phyloP scores from a whole-genome alignment of 371 early-diverging fungal genomes.

The Mortierella sp. region DNA sequence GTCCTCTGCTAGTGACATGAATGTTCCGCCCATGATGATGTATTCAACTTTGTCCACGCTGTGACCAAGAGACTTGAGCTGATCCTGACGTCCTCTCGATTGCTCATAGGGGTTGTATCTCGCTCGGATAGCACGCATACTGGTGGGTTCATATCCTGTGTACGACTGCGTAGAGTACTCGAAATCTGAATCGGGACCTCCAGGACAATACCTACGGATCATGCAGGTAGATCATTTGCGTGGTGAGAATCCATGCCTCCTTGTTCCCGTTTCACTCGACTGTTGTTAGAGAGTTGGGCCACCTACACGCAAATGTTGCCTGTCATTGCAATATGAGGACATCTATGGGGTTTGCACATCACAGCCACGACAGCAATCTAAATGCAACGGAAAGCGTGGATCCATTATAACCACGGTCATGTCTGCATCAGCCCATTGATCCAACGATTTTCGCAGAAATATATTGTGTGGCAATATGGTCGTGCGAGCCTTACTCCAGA shows the following conservation, averaged over 20 bases:
- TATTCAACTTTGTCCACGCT: slow-evolving; percentile 97
- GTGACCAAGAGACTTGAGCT: slow-evolving; percentile 97
- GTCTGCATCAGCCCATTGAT: too few relatives aligned
- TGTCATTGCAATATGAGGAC: slow-evolving; percentile 99
- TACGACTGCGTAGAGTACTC: slow-evolving; percentile 99
- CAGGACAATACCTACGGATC: slow-evolving; percentile 93
- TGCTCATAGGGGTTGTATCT: slow-evolving; percentile 99
- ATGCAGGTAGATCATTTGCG: not conserved
- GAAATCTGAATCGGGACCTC: slow-evolving; percentile 99
- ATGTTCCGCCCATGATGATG: slow-evolving; percentile 99
- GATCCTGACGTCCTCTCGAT: slow-evolving; percentile 95
- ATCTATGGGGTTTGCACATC: slow-evolving; percentile 99
- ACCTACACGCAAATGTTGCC: slow-evolving; percentile 99
- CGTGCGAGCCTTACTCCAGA: slow-evolving; percentile 90
- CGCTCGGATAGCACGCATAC: slow-evolving; percentile 99
- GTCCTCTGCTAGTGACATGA: slow-evolving; percentile 97
- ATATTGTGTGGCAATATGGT: too few relatives aligned
- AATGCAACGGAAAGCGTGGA: too few relatives aligned
- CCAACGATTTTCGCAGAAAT: too few relatives aligned
- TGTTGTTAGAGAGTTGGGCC: not conserved
- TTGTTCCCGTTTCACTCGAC: not conserved
- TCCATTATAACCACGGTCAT: too few relatives aligned
- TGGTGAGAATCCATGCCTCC: not conserved
- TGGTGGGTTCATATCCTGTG: slow-evolving; percentile 99
- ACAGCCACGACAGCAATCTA: slow-evolving; percentile 99